These are phyloP conservation scores for Circinella umbellata DNA, from an alignment of 371 early-diverging fungal genomes.

Conservation along the genomic window DNA sequence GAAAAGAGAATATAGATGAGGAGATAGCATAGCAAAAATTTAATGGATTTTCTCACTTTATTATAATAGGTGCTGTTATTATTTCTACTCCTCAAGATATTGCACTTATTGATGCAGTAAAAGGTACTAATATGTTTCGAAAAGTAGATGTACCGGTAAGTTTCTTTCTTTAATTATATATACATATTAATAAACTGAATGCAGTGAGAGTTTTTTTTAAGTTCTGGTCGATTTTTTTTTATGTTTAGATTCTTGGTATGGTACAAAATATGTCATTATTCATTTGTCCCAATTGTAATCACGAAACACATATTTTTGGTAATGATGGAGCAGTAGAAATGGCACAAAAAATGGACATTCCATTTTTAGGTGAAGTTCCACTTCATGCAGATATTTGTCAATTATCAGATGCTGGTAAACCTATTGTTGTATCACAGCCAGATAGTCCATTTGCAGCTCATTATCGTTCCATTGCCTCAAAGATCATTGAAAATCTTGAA, in stretches of 20 bases:
- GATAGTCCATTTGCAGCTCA: slow-evolving; percentile 63
- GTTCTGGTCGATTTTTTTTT: too few relatives aligned
- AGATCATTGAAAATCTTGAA: slow-evolving; percentile 46
- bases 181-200: not conserved
- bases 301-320: slow-evolving; percentile 83
- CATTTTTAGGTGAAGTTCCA: slow-evolving; percentile 80
- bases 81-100: slow-evolving; percentile 93
- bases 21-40: too few relatives aligned
- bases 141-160: slow-evolving; percentile 85
- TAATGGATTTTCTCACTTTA: too few relatives aligned
- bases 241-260: slow-evolving; percentile 78
- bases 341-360: slow-evolving; percentile 67
- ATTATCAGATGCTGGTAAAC: slow-evolving; percentile 78
- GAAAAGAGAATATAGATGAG: too few relatives aligned
- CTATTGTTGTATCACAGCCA: slow-evolving; percentile 74
- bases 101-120: slow-evolving; percentile 81
- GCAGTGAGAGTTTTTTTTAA: too few relatives aligned
- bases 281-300: slow-evolving; percentile 82
- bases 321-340: slow-evolving; percentile 65
- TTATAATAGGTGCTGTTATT: slow-evolving; percentile 72
- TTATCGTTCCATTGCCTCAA: slow-evolving; percentile 69
- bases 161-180: slow-evolving; percentile 14
- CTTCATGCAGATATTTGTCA: slow-evolving; percentile 77
- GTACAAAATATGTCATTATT: slow-evolving; percentile 91
- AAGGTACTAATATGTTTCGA: slow-evolving; percentile 84